Percentiles rank a stretch among this genome's conserved stretches.
phyloP scores from a whole-genome alignment of 441 rosid genomes.

The Sinapis alba region DNA sequence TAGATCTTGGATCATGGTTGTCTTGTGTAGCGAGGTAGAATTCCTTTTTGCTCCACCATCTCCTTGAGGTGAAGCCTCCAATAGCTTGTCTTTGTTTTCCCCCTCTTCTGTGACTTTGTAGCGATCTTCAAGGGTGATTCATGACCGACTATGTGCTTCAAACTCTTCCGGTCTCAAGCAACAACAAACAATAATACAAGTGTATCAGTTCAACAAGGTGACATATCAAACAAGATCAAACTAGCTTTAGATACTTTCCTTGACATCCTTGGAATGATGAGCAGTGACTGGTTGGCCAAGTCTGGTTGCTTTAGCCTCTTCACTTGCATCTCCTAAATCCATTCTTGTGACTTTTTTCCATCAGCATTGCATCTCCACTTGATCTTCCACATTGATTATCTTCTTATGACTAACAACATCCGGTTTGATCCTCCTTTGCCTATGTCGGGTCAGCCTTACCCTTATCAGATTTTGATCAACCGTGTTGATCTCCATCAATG shows the following conservation, averaged over 20 bases:
- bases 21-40: neutral
- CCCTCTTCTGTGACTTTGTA: neutral
- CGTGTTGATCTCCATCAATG: neutral
- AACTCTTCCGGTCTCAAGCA: neutral
- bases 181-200: neutral
- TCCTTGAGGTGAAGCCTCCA: neutral
- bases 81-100: neutral
- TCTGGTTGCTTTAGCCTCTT: neutral
- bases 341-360: neutral
- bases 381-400: neutral
- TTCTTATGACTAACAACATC: neutral
- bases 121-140: neutral
- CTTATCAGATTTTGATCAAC: neutral
- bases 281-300: neutral
- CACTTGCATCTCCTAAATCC: neutral
- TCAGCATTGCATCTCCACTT: neutral
- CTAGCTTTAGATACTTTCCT: neutral
- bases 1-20: neutral
- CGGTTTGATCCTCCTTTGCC: neutral
- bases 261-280: neutral
- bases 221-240: neutral
- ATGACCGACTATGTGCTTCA: neutral
- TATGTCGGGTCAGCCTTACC: neutral
- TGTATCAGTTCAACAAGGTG: neutral
- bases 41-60: neutral